Percentiles rank a stretch among this genome's conserved stretches.
Conservation (phyloP, 768 basidiomycete species). For the Pholiota conissans region DNA sequence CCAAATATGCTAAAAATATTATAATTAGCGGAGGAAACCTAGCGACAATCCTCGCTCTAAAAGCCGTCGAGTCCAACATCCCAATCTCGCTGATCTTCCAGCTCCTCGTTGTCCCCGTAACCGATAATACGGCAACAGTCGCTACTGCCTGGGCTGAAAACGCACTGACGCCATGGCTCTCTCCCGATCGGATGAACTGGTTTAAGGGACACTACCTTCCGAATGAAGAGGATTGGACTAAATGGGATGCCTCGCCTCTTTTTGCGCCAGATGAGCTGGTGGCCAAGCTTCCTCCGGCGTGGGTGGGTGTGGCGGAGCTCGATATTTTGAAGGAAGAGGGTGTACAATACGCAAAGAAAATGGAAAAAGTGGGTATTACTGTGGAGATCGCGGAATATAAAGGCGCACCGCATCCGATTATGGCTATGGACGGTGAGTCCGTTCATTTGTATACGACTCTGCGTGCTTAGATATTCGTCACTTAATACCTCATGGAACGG, state of each 20-base stretch:
- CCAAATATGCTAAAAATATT: not conserved
- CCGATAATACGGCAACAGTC: constrained; percentile 63
- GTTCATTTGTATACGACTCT: not conserved
- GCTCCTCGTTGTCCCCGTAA: constrained; percentile 70
- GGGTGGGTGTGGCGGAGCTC: constrained; percentile 63
- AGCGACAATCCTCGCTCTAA: constrained; percentile 64
- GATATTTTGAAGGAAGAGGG: constrained; percentile 73
- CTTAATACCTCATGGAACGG: not conserved
- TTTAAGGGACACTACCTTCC: constrained; percentile 72
- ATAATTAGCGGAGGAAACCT: constrained; percentile 64
- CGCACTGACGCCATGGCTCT: constrained; percentile 57
- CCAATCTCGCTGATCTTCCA: constrained; percentile 60
- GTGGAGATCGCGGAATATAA: constrained; percentile 59
- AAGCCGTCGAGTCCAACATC: constrained; percentile 48
- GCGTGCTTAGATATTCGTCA: not conserved
- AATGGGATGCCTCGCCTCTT: constrained; percentile 73
- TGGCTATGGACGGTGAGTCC: constrained; percentile 73
- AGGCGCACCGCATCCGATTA: constrained; percentile 68
- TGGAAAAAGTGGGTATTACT: constrained; percentile 50
- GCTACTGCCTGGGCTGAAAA: constrained; percentile 55
- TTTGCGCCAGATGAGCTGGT: constrained; percentile 61
- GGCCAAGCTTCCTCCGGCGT: constrained; percentile 51
- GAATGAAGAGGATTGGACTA: constrained; percentile 53
- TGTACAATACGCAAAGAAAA: constrained; percentile 57
- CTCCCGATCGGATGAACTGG: constrained; percentile 70